Evolutionary conservation across 345 rosid genomes (phyloP).

Genomic region (Sonneratia alba): DNA sequence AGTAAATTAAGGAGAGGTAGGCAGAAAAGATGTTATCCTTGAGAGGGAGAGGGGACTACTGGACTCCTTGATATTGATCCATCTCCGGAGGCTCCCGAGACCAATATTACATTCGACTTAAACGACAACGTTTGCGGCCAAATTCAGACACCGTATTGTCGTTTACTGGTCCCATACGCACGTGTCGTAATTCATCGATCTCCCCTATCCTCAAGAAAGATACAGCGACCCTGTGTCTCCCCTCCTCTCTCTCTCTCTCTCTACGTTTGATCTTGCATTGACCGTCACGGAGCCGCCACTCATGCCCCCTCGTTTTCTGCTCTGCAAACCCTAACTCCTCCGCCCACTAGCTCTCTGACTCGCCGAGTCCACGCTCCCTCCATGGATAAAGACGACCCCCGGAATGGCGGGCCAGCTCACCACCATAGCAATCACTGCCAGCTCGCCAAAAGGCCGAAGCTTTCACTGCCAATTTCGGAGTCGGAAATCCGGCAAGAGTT

Average conservation of each 20-base stretch:
- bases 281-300: not conserved
- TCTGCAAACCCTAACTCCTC: not conserved
- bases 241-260: not conserved
- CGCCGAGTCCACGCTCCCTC: not conserved
- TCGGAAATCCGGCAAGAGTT: slow-evolving; percentile 56
- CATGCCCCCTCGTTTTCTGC: not conserved
- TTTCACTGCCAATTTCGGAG: slow-evolving; percentile 21
- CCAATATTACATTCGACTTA: not conserved
- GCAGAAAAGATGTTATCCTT: not conserved
- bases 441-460: slow-evolving; percentile 33
- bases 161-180: no score
- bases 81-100: not conserved
- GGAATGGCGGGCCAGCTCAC: slow-evolving; percentile 2
- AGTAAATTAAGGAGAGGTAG: not conserved
- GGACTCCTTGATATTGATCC: not conserved
- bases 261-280: not conserved
- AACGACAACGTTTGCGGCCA: no score
- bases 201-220: not conserved
- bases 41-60: not conserved
- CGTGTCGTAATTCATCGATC: no score
- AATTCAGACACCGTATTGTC: no score
- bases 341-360: not conserved
- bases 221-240: not conserved
- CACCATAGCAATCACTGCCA: not conserved
- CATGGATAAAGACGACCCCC: slow-evolving; percentile 17